A percentile compares a stretch with the other conserved stretches of the same genome.
phyloP scores from a whole-genome alignment of 164 flowering plant genomes.

The Vitis vinifera region ASM3070453v1 NC_081807.1:8057001-8057500 shows the following conservation, averaged over 20 bases:
- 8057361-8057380: too few relatives aligned
- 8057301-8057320: conserved; percentile 26
- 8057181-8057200: conserved; percentile 19
- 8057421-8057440: neutral
- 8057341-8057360: too few relatives aligned
- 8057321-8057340: too few relatives aligned
- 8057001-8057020: too few relatives aligned
- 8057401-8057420: too few relatives aligned
- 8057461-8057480: conserved; percentile 13
- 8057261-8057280: conserved; percentile 22
- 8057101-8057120: conserved; percentile 5
- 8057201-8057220: conserved; percentile 29
- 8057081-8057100: neutral
- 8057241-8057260: conserved; percentile 6
- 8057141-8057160: too few relatives aligned
- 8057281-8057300: conserved; percentile 22
- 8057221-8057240: conserved; percentile 24
- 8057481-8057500: conserved; percentile 11
- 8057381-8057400: too few relatives aligned
- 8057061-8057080: conserved; percentile 9
- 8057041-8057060: neutral
- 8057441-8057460: conserved; percentile 21
- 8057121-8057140: too few relatives aligned
- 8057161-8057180: too few relatives aligned
- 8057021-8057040: too few relatives aligned